A percentile compares a stretch with the other conserved stretches of the same genome.
Evolutionary conservation across 2,329 filamentous ascomycete species (phyloP).

Genomic region (Exophiala sp.): DNA sequence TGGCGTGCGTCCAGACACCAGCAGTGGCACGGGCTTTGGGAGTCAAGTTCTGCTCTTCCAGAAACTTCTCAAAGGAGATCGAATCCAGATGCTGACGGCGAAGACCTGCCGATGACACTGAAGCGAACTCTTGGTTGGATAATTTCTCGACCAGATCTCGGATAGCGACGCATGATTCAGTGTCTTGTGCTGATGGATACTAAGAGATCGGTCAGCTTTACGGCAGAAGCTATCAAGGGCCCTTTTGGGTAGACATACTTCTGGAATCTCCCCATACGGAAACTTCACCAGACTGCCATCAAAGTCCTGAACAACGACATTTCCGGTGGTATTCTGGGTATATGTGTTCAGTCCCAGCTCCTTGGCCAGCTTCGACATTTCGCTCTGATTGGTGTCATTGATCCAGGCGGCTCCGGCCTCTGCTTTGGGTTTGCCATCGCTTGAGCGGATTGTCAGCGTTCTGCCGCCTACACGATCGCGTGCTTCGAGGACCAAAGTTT

Average conservation of each 20-base stretch:
- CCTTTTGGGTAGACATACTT: not conserved
- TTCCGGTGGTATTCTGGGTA: constrained; percentile 33
- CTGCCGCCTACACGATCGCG: constrained; percentile 53
- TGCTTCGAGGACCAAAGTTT: constrained; percentile 49
- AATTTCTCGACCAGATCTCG: constrained; percentile 18
- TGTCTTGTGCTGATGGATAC: constrained; percentile 18
- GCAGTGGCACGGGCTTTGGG: constrained; percentile 32
- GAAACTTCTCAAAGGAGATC: constrained; percentile 39
- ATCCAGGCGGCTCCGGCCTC: constrained; percentile 39
- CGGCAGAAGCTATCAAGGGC: not conserved
- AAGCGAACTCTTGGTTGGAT: constrained; percentile 12
- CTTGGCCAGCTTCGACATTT: constrained; percentile 31
- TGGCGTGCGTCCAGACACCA: constrained; percentile 40
- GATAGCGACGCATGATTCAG: constrained; percentile 19
- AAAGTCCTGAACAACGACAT: constrained; percentile 33
- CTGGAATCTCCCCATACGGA: constrained; percentile 34
- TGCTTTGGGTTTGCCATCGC: constrained; percentile 32
- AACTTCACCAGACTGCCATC: constrained; percentile 31
- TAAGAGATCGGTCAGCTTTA: not conserved
- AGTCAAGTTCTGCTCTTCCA: constrained; percentile 32
- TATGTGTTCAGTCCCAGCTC: constrained; percentile 32
- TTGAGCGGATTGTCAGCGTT: constrained; percentile 39
- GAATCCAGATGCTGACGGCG: constrained; percentile 32
- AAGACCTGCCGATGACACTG: constrained; percentile 18
- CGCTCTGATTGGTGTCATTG: constrained; percentile 39